Base-by-base conservation (phyloP, 192 early-diverging fungal genomes). In the Dimargaris xerosporica region DNA sequence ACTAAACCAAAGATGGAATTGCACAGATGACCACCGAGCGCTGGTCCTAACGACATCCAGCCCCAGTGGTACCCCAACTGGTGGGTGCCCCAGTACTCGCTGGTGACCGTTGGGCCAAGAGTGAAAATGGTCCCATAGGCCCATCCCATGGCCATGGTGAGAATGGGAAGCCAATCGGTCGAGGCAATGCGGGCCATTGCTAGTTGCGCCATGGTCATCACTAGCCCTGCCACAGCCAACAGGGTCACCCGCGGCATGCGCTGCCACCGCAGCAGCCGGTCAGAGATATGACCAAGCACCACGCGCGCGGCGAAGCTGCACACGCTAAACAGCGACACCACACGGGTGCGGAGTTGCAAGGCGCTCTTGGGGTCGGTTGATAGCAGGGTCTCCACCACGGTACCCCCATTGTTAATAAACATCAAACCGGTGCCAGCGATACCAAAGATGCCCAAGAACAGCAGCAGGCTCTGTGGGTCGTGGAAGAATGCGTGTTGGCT, bases 21-120 rank as follows among this genome's bases (percentile, higher is more conserved):
- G 65, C 79, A 84, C 11, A 80, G 28, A 31, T 83, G 84, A 3
- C 80, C 82, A 47, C 84, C 84, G 10, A 86, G 48, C 2, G 84
- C 82, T 0, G 76, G 74, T 43, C 76, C 78, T 62, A 81, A 66
- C 29, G 77, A 77, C 29, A 81, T 74, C 54, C 77, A 67, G 42
- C 81, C 79, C 81, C 81, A 82, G 66, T 69, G 73, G 12, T 71
- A 62, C 66, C 69, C 71, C 66, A 77, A 73, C 61, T 74, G 73
- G n/a, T 71, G 62, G 11, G 72, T 72, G 15, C 75, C 75, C 75
- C 75, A 77, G 16, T 69, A 71, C 68, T 77, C 75, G 13, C 69
- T 43, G 0, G 72, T 74, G 26, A 73, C 69, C 0, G 75, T 77
- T 50, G 75, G 75, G 15, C 72, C 69, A 54, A 77, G 62, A 15